These are phyloP conservation scores for Pestalotiopsis sp. DNA, from an alignment of 2,329 filamentous ascomycete species.

Conservation along the genomic window DNA sequence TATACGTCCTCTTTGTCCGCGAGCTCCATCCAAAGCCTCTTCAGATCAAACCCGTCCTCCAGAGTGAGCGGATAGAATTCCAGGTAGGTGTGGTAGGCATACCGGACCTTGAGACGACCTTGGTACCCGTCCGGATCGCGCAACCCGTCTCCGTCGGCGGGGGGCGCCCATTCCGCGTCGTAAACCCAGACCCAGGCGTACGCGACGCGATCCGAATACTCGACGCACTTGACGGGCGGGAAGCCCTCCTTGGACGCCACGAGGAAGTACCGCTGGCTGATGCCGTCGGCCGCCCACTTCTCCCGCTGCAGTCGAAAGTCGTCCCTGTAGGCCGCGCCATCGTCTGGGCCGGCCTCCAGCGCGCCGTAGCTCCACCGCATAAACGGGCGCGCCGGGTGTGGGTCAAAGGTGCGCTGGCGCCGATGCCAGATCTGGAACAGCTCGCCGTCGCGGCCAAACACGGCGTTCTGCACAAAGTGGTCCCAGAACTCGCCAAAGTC, in stretches of 20 bases:
- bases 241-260: not conserved
- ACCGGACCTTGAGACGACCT: constrained; percentile 8
- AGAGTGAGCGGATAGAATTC: constrained; percentile 1
- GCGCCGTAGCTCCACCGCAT: not conserved
- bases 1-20: not conserved
- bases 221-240: not conserved
- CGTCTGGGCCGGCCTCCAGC: not conserved
- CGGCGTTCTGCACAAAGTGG: not conserved
- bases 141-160: not conserved
- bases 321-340: not conserved
- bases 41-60: constrained; percentile 5
- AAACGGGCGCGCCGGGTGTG: not conserved
- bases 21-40: constrained; percentile 6
- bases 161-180: constrained; percentile 2
- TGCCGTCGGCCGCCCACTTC: not conserved
- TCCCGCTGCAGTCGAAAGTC: not conserved
- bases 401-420: not conserved
- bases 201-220: not conserved
- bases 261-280: not conserved
- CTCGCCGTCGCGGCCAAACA: not conserved
- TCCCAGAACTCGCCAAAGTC: not conserved
- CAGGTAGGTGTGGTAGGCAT: not conserved
- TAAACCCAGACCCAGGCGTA: constrained; percentile 3
- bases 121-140: constrained; percentile 4
- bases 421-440: not conserved